Evolutionary conservation across 495 filamentous ascomycete genomes (phyloP).

Genomic region (Geoglossum glabrum): DNA sequence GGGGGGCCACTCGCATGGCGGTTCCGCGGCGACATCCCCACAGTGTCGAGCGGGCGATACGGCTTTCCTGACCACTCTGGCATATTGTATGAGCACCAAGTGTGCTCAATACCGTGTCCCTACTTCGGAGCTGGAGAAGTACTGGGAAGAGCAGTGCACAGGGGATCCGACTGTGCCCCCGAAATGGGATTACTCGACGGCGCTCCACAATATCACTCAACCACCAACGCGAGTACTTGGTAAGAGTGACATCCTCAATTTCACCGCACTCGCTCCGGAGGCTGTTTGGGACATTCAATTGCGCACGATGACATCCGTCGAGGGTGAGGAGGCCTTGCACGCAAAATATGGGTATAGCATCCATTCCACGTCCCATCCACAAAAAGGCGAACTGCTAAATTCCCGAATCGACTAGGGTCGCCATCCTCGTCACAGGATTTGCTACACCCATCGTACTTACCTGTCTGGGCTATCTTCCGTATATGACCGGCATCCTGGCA

Average conservation of each 20-base stretch:
- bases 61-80: constrained; percentile 18
- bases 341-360: constrained; percentile 13
- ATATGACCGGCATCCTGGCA: constrained; percentile 3
- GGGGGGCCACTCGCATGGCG: constrained; percentile 5
- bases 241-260: constrained; percentile 10
- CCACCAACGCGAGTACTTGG: constrained; percentile 4
- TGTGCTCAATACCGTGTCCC: constrained; percentile 10
- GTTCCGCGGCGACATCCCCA: constrained; percentile 10
- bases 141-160: constrained; percentile 15
- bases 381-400: not conserved
- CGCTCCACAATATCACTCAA: constrained; percentile 8
- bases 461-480: constrained; percentile 15
- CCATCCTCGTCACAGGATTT: constrained; percentile 16
- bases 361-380: not conserved
- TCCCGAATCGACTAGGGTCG: constrained; percentile 9
- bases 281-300: constrained; percentile 9
- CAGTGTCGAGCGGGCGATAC: constrained; percentile 19
- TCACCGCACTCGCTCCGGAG: constrained; percentile 13
- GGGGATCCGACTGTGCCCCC: constrained; percentile 11
- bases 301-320: constrained; percentile 8
- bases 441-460: constrained; percentile 17
- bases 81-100: constrained; percentile 19
- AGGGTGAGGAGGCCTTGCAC: constrained; percentile 10
- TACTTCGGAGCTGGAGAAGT: constrained; percentile 15
- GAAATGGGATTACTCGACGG: constrained; percentile 12